A percentile compares a stretch with the other conserved stretches of the same genome.
These are phyloP conservation scores for Talaromyces pinophilus DNA, from an alignment of 2,329 filamentous ascomycete genomes.

Conservation along the genomic window DNA sequence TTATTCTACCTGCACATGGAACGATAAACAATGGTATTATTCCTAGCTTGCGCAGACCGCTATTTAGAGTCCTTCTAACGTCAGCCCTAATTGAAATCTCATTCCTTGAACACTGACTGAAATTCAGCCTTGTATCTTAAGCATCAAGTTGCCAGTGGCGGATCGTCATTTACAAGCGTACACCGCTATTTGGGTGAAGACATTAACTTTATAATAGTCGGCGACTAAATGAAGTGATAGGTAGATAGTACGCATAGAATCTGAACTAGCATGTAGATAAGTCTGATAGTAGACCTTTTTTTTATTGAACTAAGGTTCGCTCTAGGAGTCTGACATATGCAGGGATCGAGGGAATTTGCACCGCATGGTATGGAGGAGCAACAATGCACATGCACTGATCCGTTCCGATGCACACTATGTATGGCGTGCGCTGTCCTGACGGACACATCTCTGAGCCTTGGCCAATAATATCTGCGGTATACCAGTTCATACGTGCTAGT, in stretches of 20 bases:
- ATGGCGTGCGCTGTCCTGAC: background rate
- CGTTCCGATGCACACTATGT: background rate
- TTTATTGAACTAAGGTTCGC: background rate
- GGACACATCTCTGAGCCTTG: background rate
- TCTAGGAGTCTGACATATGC: background rate
- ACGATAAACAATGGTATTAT: background rate
- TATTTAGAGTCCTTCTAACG: background rate
- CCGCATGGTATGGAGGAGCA: background rate
- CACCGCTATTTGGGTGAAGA: constrained; percentile 1
- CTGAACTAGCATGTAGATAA: background rate
- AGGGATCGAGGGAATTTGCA: background rate
- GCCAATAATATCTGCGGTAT: background rate
- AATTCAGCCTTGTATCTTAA: background rate
- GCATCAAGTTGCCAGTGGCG: background rate
- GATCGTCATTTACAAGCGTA: background rate
- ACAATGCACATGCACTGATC: background rate
- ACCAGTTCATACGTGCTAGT: background rate
- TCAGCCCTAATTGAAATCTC: background rate
- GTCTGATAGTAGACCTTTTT: too few relatives aligned
- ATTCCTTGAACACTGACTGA: too few relatives aligned
- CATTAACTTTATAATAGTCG: background rate
- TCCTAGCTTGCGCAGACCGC: background rate
- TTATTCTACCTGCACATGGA: background rate
- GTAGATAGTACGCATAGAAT: background rate
- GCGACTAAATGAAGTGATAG: background rate